These are phyloP conservation scores for Capsella rubella DNA, from an alignment of 441 rosid species.

Conservation along the genomic window DNA sequence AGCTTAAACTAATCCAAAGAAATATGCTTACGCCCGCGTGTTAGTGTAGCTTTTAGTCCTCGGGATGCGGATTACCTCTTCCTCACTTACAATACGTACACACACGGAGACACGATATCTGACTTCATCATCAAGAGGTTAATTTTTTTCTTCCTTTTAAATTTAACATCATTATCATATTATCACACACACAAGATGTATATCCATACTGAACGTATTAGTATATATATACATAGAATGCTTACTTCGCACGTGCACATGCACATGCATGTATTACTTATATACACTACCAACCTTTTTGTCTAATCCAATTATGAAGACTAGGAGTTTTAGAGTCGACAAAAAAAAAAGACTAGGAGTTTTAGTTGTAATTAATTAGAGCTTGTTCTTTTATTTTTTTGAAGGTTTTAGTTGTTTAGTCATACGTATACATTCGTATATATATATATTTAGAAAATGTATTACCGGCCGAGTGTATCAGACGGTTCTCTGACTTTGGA, in stretches of 20 bases:
- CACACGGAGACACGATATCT: not conserved
- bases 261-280: not conserved
- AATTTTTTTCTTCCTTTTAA: not conserved
- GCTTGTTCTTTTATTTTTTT: too few species aligned
- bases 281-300: not conserved
- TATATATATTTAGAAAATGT: too few species aligned
- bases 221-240: not conserved
- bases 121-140: constrained; percentile 21
- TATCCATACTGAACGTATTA: not conserved
- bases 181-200: not conserved
- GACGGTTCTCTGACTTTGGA: too few species aligned
- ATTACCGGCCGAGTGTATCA: too few species aligned
- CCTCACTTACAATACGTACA: constrained; percentile 55
- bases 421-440: too few species aligned
- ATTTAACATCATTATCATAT: not conserved
- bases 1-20: not conserved
- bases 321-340: too few species aligned
- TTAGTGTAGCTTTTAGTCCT: constrained; percentile 54
- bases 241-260: not conserved
- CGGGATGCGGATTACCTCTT: constrained; percentile 85
- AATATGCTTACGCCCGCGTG: not conserved
- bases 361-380: too few species aligned
- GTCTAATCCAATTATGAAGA: too few species aligned
- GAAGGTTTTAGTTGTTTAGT: too few species aligned
- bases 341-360: too few species aligned